These are phyloP conservation scores for Ustilago nuda DNA, from an alignment of 1,284 basidiomycete species.

Conservation along the genomic window DNA sequence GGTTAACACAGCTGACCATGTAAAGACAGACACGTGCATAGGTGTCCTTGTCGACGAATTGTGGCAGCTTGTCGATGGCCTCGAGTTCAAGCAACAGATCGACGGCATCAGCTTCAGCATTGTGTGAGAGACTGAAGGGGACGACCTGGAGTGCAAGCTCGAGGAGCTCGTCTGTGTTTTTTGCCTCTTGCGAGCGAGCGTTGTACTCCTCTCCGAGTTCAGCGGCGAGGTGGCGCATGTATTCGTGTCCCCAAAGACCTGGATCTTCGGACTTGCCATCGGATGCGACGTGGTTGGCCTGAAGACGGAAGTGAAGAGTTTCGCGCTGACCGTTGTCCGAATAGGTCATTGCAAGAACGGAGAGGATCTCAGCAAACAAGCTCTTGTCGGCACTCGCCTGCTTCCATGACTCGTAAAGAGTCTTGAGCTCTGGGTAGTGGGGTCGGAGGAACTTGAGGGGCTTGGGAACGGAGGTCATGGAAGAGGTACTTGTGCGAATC, in stretches of 20 bases:
- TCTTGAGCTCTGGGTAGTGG: conserved; percentile 83
- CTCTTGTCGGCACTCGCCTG: conserved; percentile 74
- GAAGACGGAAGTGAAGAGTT: conserved; percentile 75
- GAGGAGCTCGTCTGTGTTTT: conserved; percentile 68
- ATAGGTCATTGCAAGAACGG: conserved; percentile 99
- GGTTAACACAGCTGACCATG: conserved; percentile 91
- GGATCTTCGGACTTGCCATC: conserved; percentile 74
- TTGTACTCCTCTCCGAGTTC: conserved; percentile 95
- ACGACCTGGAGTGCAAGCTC: conserved; percentile 86
- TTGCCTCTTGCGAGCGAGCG: conserved; percentile 66
- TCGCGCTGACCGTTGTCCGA: conserved; percentile 95
- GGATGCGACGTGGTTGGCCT: conserved; percentile 52
- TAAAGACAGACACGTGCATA: conserved; percentile 95
- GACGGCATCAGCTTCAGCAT: conserved; percentile 98
- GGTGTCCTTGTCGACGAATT: conserved; percentile 77
- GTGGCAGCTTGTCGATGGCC: conserved; percentile 76
- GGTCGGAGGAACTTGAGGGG: conserved; percentile 98
- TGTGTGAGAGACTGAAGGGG: conserved; percentile 90
- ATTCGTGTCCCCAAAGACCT: conserved; percentile 98
- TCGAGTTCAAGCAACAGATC: conserved; percentile 95
- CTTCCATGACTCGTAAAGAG: conserved; percentile 62
- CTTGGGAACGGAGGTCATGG: conserved; percentile 99
- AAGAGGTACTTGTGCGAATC: conserved; percentile 95
- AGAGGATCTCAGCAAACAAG: conserved; percentile 97
- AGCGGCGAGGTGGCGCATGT: conserved; percentile 94